These are phyloP conservation scores for Verbena officinalis DNA, from an alignment of 257 asterid genomes.

Conservation along the genomic window DNA sequence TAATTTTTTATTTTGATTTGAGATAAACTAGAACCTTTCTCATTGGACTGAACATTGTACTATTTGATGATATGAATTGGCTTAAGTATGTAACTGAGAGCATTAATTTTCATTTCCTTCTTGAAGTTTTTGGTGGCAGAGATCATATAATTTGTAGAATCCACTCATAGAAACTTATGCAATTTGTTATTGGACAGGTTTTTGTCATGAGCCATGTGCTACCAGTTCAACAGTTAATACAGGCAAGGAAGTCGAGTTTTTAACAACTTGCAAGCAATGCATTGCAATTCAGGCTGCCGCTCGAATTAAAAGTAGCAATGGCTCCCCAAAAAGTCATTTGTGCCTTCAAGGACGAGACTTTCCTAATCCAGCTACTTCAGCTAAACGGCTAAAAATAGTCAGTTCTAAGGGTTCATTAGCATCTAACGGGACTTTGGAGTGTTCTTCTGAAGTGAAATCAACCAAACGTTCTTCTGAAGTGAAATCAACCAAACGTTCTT, in stretches of 20 bases:
- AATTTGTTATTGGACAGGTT: slow-evolving; percentile 46
- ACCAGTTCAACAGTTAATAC: slow-evolving; percentile 42
- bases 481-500: no score
- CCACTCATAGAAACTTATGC: slow-evolving; percentile 11
- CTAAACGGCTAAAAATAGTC: slow-evolving; percentile 37
- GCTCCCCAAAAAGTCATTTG: slow-evolving; percentile 64
- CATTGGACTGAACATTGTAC: not conserved
- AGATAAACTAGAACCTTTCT: not conserved
- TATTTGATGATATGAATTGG: not conserved
- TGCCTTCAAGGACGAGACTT: slow-evolving; percentile 47
- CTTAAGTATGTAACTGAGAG: slow-evolving; percentile 2
- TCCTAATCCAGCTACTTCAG: slow-evolving; percentile 31
- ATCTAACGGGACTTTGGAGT: slow-evolving; percentile 38
- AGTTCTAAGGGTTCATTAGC: slow-evolving; percentile 37
- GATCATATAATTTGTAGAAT: slow-evolving; percentile 10
- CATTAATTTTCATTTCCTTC: slow-evolving; percentile 2
- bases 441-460: slow-evolving; percentile 37
- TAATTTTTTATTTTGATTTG: not conserved
- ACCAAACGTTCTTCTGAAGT: no score
- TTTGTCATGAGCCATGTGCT: slow-evolving; percentile 71
- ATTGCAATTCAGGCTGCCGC: slow-evolving; percentile 34
- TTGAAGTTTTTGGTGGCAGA: slow-evolving; percentile 7
- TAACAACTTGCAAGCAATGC: slow-evolving; percentile 68
- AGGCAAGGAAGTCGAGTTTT: slow-evolving; percentile 42
- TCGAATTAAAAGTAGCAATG: slow-evolving; percentile 41